These are phyloP conservation scores for Fagus crenata DNA, from an alignment of 306 rosid species.

Conservation along the genomic window DNA sequence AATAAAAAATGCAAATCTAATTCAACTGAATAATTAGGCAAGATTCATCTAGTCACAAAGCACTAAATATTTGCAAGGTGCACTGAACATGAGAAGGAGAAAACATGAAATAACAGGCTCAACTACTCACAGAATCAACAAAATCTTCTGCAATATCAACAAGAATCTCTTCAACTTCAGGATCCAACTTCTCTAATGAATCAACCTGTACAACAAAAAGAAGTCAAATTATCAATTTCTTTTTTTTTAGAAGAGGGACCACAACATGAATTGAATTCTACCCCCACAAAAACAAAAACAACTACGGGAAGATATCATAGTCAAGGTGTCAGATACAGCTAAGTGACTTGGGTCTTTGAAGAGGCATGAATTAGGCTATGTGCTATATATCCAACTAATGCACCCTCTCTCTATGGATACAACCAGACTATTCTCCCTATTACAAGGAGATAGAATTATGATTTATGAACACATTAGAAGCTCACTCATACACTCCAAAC, in stretches of 20 bases:
- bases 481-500: no score
- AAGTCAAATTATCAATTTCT: no score
- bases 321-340: background rate
- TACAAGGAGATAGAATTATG: background rate
- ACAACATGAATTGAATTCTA: background rate
- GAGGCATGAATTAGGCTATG: background rate
- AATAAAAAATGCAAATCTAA: background rate
- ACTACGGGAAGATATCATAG: background rate
- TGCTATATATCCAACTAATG: background rate
- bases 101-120: slow-evolving; percentile 15
- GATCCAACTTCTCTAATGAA: slow-evolving; percentile 80
- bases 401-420: background rate
- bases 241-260: background rate
- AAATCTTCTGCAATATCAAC: slow-evolving; percentile 87
- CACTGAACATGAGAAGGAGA: background rate
- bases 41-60: slow-evolving; percentile 14
- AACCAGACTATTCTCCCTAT: background rate
- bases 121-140: slow-evolving; percentile 84
- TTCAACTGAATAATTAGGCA: background rate
- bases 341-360: background rate
- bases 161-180: slow-evolving; percentile 88
- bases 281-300: background rate
- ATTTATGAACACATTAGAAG: no score
- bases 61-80: slow-evolving; percentile 4
- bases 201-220: slow-evolving; percentile 56